A percentile compares a stretch with the other conserved stretches of the same genome.
Conservation (phyloP, 805 yeast species). For the Candida ortonii region DNA sequence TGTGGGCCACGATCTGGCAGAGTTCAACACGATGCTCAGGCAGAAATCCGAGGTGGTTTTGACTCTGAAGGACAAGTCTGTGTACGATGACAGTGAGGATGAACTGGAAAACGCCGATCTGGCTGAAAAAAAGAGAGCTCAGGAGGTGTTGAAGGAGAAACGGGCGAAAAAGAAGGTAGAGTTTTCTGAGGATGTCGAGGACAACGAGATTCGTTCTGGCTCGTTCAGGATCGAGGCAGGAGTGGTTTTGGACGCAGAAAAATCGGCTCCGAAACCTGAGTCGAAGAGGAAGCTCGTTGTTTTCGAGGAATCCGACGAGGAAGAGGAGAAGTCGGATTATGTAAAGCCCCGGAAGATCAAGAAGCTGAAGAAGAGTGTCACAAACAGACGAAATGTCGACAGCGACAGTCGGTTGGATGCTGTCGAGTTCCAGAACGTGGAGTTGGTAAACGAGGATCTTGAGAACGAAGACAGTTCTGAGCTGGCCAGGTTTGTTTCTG, state of each 20-base stretch:
- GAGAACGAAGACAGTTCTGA: constrained; percentile 26
- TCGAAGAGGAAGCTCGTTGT: constrained; percentile 16
- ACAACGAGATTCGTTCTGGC: constrained; percentile 21
- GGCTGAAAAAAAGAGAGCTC: constrained; percentile 15
- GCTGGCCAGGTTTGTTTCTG: constrained; percentile 28
- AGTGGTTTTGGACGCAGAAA: constrained; percentile 4
- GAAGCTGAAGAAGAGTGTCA: constrained; percentile 13
- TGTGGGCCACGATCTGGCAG: constrained; percentile 45
- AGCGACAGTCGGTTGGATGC: constrained; percentile 21
- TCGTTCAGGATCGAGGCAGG: constrained; percentile 29
- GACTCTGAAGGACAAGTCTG: constrained; percentile 52
- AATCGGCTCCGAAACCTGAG: too few species aligned
- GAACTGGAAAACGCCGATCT: constrained; percentile 37
- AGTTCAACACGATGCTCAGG: constrained; percentile 34
- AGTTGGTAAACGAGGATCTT: constrained; percentile 27
- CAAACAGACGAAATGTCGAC: constrained; percentile 16
- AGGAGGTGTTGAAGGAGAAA: constrained; percentile 18
- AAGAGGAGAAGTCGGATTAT: constrained; percentile 15
- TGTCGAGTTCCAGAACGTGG: constrained; percentile 26
- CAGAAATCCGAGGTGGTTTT: constrained; percentile 42
- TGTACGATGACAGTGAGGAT: constrained; percentile 39
- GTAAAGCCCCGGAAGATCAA: constrained; percentile 24
- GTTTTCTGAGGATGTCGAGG: constrained; percentile 24
- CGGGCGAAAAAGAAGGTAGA: constrained; percentile 34
- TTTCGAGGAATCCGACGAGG: constrained; percentile 17